Base-by-base conservation (phyloP, 306 rosid genomes). In the Trichosanthes truncata region DNA sequence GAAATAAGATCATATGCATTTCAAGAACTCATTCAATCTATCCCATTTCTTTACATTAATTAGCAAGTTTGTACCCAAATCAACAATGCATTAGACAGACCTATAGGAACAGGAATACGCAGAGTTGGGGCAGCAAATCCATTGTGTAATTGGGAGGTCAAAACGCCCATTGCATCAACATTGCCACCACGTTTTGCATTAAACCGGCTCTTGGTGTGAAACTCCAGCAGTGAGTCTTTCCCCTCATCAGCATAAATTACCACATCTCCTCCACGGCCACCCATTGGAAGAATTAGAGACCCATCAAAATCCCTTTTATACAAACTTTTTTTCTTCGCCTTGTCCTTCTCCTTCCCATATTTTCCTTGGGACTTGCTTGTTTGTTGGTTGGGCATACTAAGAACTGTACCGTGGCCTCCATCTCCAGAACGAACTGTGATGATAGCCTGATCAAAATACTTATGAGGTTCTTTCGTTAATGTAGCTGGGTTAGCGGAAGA, bases 191-290 rank as follows among this genome's bases (percentile, higher is more conserved):
- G 97, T 23, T 91, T 93, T 1, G 97, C 98, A 45, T 82, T 86
- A 61, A 67, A 84, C 10, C 92, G 82, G 35, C 74, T 78, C 77
- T 87, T 85, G 60, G 61, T 74, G 66, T 93, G 97, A 83, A 93
- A 87, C 38, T 90, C 93, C 62, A 93, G 60, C 86, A 93, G 72
- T 3, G 97, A 72, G 57, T 91, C 97, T 56, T 84, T 85, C 0
- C 87, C 84, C 79, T 91, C 98, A 33, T 96, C 98, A 0, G 93
- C 97, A 83, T 80, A 91, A 46, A 96, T 67, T n/a, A 96, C 85
- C n/a, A 93, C 99, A 78, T 96, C 96, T 3, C 94, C 99, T 9
- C 99, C 99, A 73, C 85, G 92, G 1, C 99, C 98, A 1, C 97
- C 99, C 41, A 80, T 26, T 0, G 99, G 99, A 4, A 93, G 93